These are phyloP conservation scores for Podospora anserina DNA, from an alignment of 495 filamentous ascomycete species.

Conservation along the genomic window DNA sequence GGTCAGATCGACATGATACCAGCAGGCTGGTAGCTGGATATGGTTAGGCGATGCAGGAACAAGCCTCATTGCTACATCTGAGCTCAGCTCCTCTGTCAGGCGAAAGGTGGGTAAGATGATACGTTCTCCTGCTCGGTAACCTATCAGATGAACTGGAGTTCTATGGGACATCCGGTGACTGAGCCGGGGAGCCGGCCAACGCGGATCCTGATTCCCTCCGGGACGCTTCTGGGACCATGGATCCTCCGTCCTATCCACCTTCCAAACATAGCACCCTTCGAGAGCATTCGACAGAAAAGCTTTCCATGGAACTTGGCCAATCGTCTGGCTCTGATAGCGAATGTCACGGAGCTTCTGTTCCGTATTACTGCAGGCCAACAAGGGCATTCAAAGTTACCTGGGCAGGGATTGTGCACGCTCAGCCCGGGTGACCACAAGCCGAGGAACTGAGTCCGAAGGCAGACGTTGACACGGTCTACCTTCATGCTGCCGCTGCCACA, in stretches of 20 bases:
- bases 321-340: background rate
- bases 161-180: background rate
- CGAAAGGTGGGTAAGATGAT: background rate
- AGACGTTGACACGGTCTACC: no score
- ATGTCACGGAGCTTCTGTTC: background rate
- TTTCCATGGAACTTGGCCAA: background rate
- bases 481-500: no score
- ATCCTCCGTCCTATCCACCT: background rate
- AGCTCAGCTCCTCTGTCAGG: background rate
- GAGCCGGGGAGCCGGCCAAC: background rate
- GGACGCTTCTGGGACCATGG: background rate
- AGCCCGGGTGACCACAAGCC: background rate
- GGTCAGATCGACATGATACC: background rate
- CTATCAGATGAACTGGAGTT: background rate
- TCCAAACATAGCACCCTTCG: background rate
- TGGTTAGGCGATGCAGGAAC: background rate
- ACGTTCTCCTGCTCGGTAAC: background rate
- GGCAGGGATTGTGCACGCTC: background rate
- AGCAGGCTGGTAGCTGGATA: background rate
- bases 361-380: background rate
- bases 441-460: background rate
- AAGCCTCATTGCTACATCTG: background rate
- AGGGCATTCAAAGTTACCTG: background rate
- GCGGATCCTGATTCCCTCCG: background rate
- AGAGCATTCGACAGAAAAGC: background rate